Evolutionary conservation across 805 yeast genomes (phyloP).

Genomic region (Sporopachydermia quercuum): DNA sequence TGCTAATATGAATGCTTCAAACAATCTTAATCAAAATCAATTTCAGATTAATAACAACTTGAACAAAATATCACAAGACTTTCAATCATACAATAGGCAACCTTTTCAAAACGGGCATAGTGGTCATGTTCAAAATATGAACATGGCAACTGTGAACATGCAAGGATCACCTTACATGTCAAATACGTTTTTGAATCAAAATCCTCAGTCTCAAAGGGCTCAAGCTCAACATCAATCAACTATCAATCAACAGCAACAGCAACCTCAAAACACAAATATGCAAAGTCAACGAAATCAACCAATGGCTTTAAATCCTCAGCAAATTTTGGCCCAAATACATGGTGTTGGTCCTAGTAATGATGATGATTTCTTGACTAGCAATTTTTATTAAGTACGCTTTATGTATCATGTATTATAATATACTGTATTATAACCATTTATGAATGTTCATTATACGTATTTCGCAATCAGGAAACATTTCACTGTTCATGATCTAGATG

Average conservation of each 20-base stretch:
- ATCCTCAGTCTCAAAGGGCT: background rate
- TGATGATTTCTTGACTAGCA: background rate
- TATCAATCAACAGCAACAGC: no score
- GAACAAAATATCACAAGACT: background rate
- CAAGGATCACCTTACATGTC: background rate
- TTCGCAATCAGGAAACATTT: no score
- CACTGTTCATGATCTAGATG: no score
- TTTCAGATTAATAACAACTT: background rate
- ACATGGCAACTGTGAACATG: background rate
- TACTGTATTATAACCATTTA: no score
- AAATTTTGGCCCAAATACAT: background rate
- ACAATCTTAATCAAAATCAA: background rate
- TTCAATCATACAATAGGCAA: background rate
- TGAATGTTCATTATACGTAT: no score
- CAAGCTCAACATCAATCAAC: background rate
- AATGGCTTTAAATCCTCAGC: conserved; percentile 1
- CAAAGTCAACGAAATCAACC: background rate
- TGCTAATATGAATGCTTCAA: no score
- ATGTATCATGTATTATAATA: no score
- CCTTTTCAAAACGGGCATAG: background rate
- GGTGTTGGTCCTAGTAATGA: background rate
- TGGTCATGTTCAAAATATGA: background rate
- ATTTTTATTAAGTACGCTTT: conserved; percentile 2
- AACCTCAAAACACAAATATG: background rate
- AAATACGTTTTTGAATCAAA: background rate